phyloP scores from a whole-genome alignment of 441 rosid genomes.

The Melastoma candidum region DNA sequence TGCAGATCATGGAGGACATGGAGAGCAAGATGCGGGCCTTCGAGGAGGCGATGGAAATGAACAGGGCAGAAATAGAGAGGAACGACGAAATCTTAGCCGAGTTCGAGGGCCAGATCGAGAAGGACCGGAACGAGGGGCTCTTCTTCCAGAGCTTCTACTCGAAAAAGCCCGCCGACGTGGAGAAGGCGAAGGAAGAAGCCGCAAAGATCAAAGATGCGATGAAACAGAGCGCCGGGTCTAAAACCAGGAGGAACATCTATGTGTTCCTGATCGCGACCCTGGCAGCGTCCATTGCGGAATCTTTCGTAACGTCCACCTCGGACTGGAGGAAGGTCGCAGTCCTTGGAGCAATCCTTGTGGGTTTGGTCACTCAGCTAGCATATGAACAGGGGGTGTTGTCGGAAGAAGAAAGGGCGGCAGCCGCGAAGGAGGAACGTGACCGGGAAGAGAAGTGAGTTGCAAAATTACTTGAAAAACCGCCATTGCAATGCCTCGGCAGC shows the following conservation, averaged over 20 bases:
- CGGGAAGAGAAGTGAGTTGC: constrained; percentile 12
- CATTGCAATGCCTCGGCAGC: too few species aligned
- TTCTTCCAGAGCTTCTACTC: constrained; percentile 67
- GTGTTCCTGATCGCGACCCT: constrained; percentile 51
- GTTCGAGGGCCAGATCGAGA: constrained; percentile 62
- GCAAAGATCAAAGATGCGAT: constrained; percentile 38
- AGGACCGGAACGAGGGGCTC: constrained; percentile 60
- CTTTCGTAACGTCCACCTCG: constrained; percentile 31
- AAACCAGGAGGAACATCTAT: constrained; percentile 44
- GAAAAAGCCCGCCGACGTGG: constrained; percentile 36
- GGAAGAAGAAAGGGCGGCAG: constrained; percentile 21
- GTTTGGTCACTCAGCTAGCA: constrained; percentile 50
- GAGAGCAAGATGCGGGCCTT: constrained; percentile 84
- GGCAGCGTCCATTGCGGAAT: constrained; percentile 43
- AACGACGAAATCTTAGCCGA: constrained; percentile 51
- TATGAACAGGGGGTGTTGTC: constrained; percentile 64
- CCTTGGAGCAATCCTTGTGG: constrained; percentile 77
- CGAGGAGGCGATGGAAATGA: constrained; percentile 66
- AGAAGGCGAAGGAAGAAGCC: constrained; percentile 40
- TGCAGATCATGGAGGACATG: constrained; percentile 43
- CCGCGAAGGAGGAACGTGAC: constrained; percentile 23
- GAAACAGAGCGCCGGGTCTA: constrained; percentile 48
- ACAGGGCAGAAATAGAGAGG: constrained; percentile 51
- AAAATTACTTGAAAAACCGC: too few species aligned
- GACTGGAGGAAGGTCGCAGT: constrained; percentile 87